Evolutionary conservation across 495 filamentous ascomycete species (phyloP), one percentile per base, ranked within the genome.

Genomic region (Clavariopsis aquatica): DNA sequence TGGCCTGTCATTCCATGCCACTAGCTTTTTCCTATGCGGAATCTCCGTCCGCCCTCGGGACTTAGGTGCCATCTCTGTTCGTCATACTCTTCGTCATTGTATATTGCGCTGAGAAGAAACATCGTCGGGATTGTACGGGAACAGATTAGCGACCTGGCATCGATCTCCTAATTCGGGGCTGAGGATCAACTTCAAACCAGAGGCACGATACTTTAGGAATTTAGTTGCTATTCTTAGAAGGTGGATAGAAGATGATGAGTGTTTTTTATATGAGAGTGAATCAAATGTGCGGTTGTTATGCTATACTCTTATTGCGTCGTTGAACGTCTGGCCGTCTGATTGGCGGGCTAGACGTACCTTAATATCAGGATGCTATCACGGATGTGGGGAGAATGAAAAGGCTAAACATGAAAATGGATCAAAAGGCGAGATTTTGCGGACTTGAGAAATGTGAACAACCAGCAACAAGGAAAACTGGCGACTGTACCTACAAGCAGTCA

Each of bases 121-220:
- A n/a, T 31, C 5, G 6, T 47, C 23, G 10, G 26, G 36, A 26
- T 47, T 13, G n/a, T 46, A 3, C 22, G 23, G 26, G 36, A 51
- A 45, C 45, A 31, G 57, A 31, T 60, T 38, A 41, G 57, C 46
- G 27, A 52, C 1, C n/a, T 27, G 38, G 47, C 52, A 38, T 41
- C 22, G 12, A 36, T 12, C 8, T 38, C 31, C 19, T 27, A 15
- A 52, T 13, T 20, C 19, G 46, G 47, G n/a, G 17, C 23, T 38
- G 5, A 34, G 38, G 57, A 49, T 60, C 57, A 51, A 60, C 46
- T 23, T 52, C 45, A 60, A 60, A 60, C 57, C 1, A 36, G n/a
- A 41, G 13, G n/a, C 5, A 27, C 2, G 45, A 12, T 38, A 22
- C 19, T 58, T 47, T 27, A 17, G 38, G 27, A 34, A 12, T 28